Evolutionary conservation across 2,329 filamentous ascomycete genomes (phyloP).

Genomic region (Hymenoscyphus fraxineus): DNA sequence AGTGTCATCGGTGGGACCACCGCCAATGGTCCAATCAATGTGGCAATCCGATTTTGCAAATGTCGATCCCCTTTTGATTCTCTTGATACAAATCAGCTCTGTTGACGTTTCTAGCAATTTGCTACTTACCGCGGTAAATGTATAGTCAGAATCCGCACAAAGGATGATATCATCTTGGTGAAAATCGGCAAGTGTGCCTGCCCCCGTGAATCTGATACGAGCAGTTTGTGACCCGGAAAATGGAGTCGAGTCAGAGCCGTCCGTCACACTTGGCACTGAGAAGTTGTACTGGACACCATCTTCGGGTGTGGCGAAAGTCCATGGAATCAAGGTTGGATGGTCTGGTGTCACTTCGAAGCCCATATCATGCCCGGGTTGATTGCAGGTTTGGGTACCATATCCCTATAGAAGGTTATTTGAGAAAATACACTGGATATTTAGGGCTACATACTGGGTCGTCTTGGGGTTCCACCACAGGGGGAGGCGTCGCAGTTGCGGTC

Average conservation of each 20-base stretch:
- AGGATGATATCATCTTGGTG: not conserved
- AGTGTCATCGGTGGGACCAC: not conserved
- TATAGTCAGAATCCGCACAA: not conserved
- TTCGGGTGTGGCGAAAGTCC: not conserved
- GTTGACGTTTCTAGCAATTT: not conserved
- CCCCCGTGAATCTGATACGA: not conserved
- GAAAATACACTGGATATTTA: not conserved
- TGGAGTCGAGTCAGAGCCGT: not conserved
- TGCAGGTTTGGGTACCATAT: not conserved
- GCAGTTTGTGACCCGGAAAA: not conserved
- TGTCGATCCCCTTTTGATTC: not conserved
- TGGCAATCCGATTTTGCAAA: not conserved
- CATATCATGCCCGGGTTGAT: not conserved
- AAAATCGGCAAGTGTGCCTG: not conserved
- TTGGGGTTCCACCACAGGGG: too few species aligned
- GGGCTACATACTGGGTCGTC: too few species aligned
- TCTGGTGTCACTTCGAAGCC: not conserved
- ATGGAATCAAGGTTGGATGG: not conserved
- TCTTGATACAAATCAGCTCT: not conserved
- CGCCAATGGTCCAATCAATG: not conserved
- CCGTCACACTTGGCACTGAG: not conserved
- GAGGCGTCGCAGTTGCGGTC: too few species aligned
- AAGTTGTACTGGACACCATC: not conserved
- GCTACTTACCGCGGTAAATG: not conserved
- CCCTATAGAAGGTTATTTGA: not conserved